Base-by-base conservation (phyloP, 2,329 filamentous ascomycete genomes). In the Xylariaceae sp. region DNA sequence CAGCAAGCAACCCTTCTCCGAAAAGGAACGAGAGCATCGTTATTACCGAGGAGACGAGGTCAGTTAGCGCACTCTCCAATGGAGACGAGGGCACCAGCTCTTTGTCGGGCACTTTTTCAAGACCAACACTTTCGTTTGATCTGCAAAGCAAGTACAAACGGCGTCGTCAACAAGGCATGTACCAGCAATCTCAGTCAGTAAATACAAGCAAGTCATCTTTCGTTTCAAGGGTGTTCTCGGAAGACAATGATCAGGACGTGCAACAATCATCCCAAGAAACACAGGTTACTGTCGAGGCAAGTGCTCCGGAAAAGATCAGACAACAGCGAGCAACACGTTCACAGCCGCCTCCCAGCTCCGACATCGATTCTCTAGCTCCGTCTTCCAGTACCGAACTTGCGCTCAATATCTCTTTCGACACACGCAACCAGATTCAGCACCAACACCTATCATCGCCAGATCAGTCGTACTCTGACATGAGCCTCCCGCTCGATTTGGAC, bases 201-300 rank as follows among this genome's bases (percentile, higher is more conserved):
- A 62, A 55, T 26, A 61, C 61, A 3, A 67, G 61, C 39, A 60
- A 45, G 28, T 44, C 48, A 2, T 66, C 65, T 0, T 48, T 64
- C 19, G 52, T 45, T 2, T 55, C 62, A 0, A 55, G 45, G 4
- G 46, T 65, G 17, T 72, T 68, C 39, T 67, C 64, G 9, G 46
- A 54, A n/a, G 19, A 42, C 15, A 47, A 44, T 13, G 42, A 48
- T 1, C 36, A 54, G 12, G 49, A 54, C 2, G 39, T 31, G 9
- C 45, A 45, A 1, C 44, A 49, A 3, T 31, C 37, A 17, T 50
- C 55, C 9, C 58, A 60, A 33, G 56, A 57, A 11, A 67, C 57
- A 1, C 63, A 69, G 41, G 58, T 60, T 13, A 69, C 65, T 1
- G 36, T 60, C 9, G 50, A 59, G n/a, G 53, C 52, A 9, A 57